Percentiles rank a stretch among this genome's conserved stretches.
Evolutionary conservation across 2,329 filamentous ascomycete genomes (phyloP).

Genomic region (Xylariaceae sp.): DNA sequence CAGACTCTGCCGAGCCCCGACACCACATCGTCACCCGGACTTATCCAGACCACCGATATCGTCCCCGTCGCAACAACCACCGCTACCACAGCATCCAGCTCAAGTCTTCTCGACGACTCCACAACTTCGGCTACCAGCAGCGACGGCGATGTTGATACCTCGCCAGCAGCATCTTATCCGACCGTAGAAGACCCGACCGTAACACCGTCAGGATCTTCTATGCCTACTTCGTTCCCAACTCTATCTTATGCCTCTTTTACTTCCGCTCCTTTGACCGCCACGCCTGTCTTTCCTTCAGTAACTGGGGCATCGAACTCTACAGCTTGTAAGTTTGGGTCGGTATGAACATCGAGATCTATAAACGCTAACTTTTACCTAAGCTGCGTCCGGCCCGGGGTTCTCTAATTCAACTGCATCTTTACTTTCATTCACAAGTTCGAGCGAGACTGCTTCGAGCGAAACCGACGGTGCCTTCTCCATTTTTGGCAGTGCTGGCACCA

Average conservation of each 20-base stretch:
- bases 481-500: conserved; percentile 9
- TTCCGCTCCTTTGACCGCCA: conserved; percentile 29
- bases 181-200: conserved; percentile 23
- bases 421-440: conserved; percentile 21
- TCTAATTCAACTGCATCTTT: conserved; percentile 21
- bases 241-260: conserved; percentile 30
- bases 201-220: conserved; percentile 28
- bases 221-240: conserved; percentile 31
- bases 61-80: not conserved
- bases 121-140: conserved; percentile 2
- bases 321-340: conserved; percentile 6
- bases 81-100: not conserved
- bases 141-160: conserved; percentile 21
- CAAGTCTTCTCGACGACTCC: too few species aligned
- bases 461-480: conserved; percentile 15
- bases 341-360: conserved; percentile 9
- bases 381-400: conserved; percentile 3
- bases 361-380: conserved; percentile 15
- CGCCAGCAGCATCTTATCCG: conserved; percentile 18
- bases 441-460: conserved; percentile 2
- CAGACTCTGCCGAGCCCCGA: conserved; percentile 37
- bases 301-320: conserved; percentile 27
- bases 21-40: conserved; percentile 12
- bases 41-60: conserved; percentile 6
- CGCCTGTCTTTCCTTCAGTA: conserved; percentile 27